phyloP scores from a whole-genome alignment of 192 early-diverging fungal species.

The Entomortierella parvispora region DNA sequence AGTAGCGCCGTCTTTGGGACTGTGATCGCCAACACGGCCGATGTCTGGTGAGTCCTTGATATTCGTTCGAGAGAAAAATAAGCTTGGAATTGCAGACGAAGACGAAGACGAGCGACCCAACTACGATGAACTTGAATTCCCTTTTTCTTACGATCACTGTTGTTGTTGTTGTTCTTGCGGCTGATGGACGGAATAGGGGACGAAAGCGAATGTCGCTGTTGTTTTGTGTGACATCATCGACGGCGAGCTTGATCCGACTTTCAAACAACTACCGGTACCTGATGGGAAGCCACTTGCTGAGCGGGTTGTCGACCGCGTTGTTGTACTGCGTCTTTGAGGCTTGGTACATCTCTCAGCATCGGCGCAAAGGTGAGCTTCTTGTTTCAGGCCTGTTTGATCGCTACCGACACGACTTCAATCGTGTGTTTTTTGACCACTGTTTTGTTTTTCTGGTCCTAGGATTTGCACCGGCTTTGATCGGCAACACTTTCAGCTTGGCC shows the following conservation, averaged over 20 bases:
- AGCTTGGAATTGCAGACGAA: too few species aligned
- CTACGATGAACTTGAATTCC: too few species aligned
- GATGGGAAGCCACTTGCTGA: slow-evolving; percentile 58
- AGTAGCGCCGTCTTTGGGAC: slow-evolving; percentile 78
- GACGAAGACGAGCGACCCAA: too few species aligned
- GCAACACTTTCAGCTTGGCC: slow-evolving; percentile 69
- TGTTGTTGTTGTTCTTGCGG: too few species aligned
- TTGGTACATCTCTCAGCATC: slow-evolving; percentile 70
- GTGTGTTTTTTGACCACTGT: too few species aligned
- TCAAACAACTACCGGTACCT: slow-evolving; percentile 51
- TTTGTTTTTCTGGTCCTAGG: too few species aligned
- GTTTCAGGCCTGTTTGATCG: background rate
- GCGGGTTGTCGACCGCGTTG: slow-evolving; percentile 60
- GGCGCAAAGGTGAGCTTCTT: slow-evolving; percentile 55
- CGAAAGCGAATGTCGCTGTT: slow-evolving; percentile 57
- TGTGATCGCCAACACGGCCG: slow-evolving; percentile 73
- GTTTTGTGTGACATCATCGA: slow-evolving; percentile 59
- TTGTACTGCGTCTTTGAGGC: slow-evolving; percentile 71
- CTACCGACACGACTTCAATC: background rate
- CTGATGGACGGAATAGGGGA: slow-evolving; percentile 35
- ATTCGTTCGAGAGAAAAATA: background rate
- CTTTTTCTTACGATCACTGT: too few species aligned
- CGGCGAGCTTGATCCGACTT: slow-evolving; percentile 53
- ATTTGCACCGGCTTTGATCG: slow-evolving; percentile 61
- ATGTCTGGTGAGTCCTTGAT: slow-evolving; percentile 68